Percentiles rank a stretch among this genome's conserved stretches.
phyloP scores from a whole-genome alignment of 805 yeast species.

The Tetrapisispora phaffii region DNA sequence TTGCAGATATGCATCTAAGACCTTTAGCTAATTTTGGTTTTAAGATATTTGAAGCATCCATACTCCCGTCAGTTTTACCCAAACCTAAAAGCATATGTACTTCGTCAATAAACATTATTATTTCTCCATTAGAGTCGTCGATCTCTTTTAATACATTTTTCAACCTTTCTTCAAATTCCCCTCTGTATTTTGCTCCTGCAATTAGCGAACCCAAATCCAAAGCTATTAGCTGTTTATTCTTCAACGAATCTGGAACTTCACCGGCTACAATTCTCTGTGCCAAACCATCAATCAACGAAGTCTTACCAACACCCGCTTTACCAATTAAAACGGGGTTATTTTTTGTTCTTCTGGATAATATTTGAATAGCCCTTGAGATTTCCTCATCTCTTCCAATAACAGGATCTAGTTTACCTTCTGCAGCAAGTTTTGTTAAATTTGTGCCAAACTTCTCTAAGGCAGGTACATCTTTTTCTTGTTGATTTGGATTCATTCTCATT shows the following conservation, averaged over 20 bases:
- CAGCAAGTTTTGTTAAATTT: slow-evolving; percentile 77
- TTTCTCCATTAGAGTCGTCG: slow-evolving; percentile 63
- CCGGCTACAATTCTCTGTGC: slow-evolving; percentile 88
- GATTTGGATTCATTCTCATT: slow-evolving; percentile 36
- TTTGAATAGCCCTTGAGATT: slow-evolving; percentile 85
- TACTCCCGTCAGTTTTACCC: slow-evolving; percentile 90
- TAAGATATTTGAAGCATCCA: slow-evolving; percentile 87
- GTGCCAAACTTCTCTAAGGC: slow-evolving; percentile 80
- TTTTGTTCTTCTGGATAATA: slow-evolving; percentile 83
- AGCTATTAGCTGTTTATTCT: slow-evolving; percentile 72
- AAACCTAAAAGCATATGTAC: slow-evolving; percentile 81
- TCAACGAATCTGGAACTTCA: slow-evolving; percentile 91
- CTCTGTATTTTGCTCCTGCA: slow-evolving; percentile 91
- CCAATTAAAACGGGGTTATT: slow-evolving; percentile 94
- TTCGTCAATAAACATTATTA: slow-evolving; percentile 83
- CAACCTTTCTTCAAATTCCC: slow-evolving; percentile 89
- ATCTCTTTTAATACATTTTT: slow-evolving; percentile 75
- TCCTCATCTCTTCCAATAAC: slow-evolving; percentile 97
- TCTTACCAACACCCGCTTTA: slow-evolving; percentile 96
- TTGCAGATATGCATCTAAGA: slow-evolving; percentile 90
- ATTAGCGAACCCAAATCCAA: slow-evolving; percentile 82
- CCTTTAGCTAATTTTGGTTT: slow-evolving; percentile 95
- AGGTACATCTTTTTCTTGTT: slow-evolving; percentile 34
- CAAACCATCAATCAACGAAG: slow-evolving; percentile 91
- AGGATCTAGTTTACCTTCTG: slow-evolving; percentile 86